Base-by-base conservation (phyloP, 1,284 basidiomycete genomes). In the Fomitopsis schrenkii region DNA sequence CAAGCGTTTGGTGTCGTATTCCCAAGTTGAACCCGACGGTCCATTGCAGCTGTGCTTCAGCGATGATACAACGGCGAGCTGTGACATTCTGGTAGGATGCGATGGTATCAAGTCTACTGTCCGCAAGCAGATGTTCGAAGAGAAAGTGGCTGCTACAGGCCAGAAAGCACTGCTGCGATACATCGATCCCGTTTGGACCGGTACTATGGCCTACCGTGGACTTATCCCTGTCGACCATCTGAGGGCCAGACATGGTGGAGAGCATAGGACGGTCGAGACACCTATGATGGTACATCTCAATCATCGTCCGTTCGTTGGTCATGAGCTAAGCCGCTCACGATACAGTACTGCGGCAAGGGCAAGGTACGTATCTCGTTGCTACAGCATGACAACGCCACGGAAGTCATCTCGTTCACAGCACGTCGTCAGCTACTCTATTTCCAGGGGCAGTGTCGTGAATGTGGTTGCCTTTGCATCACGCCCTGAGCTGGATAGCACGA, bases 81-180 rank as follows among this genome's bases (percentile, higher is more conserved):
- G 81, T 58, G 80, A 83, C 66, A 54, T 83, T 14, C 72, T 83
- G 7, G 69, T 83, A 35, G 82, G 81, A 1, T 77, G 78, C 33
- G 81, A 83, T 63, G 82, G 81, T 3, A 72, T 85, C 60, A 84
- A 81, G 66, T 85, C 83, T 0, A 71, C 70, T 12, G 77, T 83
- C 10, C 78, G 83, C 44, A 66, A 66, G 46, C 66, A 70, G n/a
- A 73, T 84, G 70, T 38, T 70, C 2, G 62, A 68, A 22, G 62
- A 71, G 22, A 59, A 64, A 19, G 70, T 64, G 8, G 68, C 64
- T 6, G 53, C 44, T 42, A 60, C 7, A 33, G 62, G 59, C 59
- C 36, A 36, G 64, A 59, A 55, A 59, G 63, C 55, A 22, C 54
- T 70, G 12, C 58, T 67, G 19, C 52, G 58, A 17, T 59, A 62